Conservation (phyloP, 257 asterid genomes). For the Prunella vulgaris region DNA sequence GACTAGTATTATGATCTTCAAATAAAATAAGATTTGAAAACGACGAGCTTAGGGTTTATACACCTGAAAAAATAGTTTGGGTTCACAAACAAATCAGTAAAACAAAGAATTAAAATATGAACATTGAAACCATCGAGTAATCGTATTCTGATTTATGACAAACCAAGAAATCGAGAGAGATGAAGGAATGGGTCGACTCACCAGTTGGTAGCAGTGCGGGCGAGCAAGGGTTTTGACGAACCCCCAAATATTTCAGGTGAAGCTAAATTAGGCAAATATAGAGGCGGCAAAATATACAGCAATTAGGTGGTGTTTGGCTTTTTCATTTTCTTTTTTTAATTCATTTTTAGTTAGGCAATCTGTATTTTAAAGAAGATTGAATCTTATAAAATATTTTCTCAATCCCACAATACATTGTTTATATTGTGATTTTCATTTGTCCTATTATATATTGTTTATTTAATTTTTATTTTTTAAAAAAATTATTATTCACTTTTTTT, state of each 20-base stretch:
- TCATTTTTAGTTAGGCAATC: too few relatives aligned
- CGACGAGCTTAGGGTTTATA: constrained; percentile 18
- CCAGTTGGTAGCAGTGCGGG: constrained; percentile 1
- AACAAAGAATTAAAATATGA: neutral
- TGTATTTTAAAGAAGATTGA: too few relatives aligned
- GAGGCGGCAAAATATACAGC: constrained; percentile 10
- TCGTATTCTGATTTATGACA: neutral
- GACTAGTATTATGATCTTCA: constrained; percentile 5
- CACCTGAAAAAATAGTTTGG: constrained; percentile 18
- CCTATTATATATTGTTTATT: too few relatives aligned
- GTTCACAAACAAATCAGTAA: neutral
- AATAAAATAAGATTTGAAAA: neutral
- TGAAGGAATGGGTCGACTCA: constrained; percentile 13
- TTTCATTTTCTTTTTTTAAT: neutral
- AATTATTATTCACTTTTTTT: too few relatives aligned
- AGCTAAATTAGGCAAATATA: neutral
- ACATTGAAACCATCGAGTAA: neutral
- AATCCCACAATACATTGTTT: too few relatives aligned
- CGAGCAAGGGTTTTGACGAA: constrained; percentile 27
- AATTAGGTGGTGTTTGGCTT: constrained; percentile 1
- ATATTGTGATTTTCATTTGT: too few relatives aligned
- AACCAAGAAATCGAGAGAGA: constrained; percentile 3
- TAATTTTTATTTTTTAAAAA: too few relatives aligned
- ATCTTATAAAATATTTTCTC: too few relatives aligned
- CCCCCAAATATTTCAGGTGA: constrained; percentile 3